Percentiles rank a stretch among this genome's conserved stretches.
Conservation (phyloP, 2,329 filamentous ascomycete species). For the Cladobotryum mycophilum region DNA sequence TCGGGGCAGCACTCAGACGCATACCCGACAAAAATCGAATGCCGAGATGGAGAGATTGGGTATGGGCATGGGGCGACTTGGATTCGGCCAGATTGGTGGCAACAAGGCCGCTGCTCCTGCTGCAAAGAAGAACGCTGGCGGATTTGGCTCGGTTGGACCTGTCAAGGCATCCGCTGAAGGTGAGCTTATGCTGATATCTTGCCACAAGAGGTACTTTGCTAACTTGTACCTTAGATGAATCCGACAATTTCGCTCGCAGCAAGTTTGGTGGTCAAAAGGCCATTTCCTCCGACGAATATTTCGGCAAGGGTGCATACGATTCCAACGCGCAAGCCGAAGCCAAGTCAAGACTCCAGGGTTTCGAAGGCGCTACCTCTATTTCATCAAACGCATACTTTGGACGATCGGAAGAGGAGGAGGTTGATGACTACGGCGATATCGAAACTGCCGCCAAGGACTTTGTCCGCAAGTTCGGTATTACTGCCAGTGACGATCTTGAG, state of each 20-base stretch:
- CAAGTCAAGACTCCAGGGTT: constrained; percentile 79
- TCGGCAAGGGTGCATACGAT: constrained; percentile 84
- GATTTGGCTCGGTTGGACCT: constrained; percentile 79
- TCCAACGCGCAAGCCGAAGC: constrained; percentile 75
- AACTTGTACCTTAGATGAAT: constrained; percentile 49
- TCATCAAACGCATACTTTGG: constrained; percentile 98
- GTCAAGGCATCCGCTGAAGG: constrained; percentile 65
- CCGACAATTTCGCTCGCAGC: constrained; percentile 72
- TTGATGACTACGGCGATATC: constrained; percentile 81
- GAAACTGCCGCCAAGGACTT: constrained; percentile 95
- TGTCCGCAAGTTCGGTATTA: constrained; percentile 89
- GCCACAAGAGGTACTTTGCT: not conserved
- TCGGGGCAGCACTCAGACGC: constrained; percentile 49
- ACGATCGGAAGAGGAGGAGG: constrained; percentile 74
- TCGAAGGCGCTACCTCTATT: constrained; percentile 87
- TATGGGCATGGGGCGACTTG: constrained; percentile 79
- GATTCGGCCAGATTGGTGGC: constrained; percentile 78
- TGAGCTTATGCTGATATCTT: constrained; percentile 31
- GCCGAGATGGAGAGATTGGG: constrained; percentile 84
- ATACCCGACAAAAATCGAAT: constrained; percentile 55
- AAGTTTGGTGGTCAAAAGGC: constrained; percentile 93
- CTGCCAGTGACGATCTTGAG: constrained; percentile 91
- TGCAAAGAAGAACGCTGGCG: constrained; percentile 68
- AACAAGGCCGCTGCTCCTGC: constrained; percentile 45
- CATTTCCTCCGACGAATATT: constrained; percentile 97